Conservation (phyloP, 2,329 filamentous ascomycete species). For the Penicillium sumatraense region DNA sequence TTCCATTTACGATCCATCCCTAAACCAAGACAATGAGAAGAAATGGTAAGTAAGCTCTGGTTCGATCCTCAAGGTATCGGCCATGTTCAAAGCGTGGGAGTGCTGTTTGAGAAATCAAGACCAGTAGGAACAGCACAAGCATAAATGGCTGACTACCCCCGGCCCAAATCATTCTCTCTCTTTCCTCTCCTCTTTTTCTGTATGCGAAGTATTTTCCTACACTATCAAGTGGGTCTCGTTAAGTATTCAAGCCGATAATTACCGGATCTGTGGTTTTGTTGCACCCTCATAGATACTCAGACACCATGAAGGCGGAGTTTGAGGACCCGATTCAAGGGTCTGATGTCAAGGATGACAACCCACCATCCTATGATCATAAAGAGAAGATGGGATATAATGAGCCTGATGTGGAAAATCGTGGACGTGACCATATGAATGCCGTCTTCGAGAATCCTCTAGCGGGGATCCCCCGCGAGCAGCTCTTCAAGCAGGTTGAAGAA, state of each 20-base stretch:
- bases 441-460: constrained; percentile 60
- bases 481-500: constrained; percentile 59
- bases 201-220: background rate
- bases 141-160: constrained; percentile 10
- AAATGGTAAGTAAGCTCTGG: background rate
- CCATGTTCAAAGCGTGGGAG: background rate
- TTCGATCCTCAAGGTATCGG: background rate
- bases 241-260: background rate
- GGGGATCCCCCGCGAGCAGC: constrained; percentile 56
- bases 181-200: background rate
- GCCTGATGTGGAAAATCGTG: constrained; percentile 31
- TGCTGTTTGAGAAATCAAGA: background rate
- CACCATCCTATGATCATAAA: constrained; percentile 6
- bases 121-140: background rate
- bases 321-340: background rate
- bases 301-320: constrained; percentile 12
- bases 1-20: constrained; percentile 7
- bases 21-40: background rate
- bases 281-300: background rate
- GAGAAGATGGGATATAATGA: constrained; percentile 15
- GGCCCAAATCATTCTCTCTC: constrained; percentile 1
- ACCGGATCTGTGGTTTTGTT: background rate
- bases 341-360: constrained; percentile 9
- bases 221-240: background rate
- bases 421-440: constrained; percentile 35